Base-by-base conservation (phyloP, 2,329 filamentous ascomycete species). In the Alternaria brassicicola region DNA sequence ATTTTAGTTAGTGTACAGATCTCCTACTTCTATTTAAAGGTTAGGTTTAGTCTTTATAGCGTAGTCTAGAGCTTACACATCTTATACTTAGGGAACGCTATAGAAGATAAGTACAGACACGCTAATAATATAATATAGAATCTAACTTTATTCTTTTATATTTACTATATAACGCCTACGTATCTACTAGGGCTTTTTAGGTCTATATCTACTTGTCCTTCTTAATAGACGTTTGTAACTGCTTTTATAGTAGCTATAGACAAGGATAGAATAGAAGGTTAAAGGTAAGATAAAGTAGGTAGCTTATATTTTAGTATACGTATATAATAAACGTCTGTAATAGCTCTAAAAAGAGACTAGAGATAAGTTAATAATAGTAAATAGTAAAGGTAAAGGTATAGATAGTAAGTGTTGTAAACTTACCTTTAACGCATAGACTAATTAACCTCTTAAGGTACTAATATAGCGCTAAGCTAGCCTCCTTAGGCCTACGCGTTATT, bases 81-180 rank as follows among this genome's bases (percentile, higher is more conserved):
- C 38, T 41, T 15, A 15, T 15, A 41, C 38, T 41, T 15, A 15
- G 13, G 19, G 19, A 15, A 41, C 38, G 38, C 38, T 15, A 25
- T 52, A 52, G 36, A 52, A 52, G 19, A 52, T 52, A 21, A 52
- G 48, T 42, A 35, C 48, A 8, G 48, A 52, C 19, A 52, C 48
- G 13, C 48, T 35, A 52, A 52, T 35, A 52, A 52, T 12, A 30
- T 35, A 52, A 41, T 19, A 52, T 52, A 35, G 36, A 41, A 42
- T 52, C 36, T 19, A 21, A 21, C 35, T 52, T 26, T 26, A 7
- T 26, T 26, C 25, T 52, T 43, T 25, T 36, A 28, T 52, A 36
- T 33, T 36, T 36, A 13, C 49, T 36, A 33, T 36, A 52, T 19
- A 36, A 52, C 13, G 49, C 49, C 26, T 43, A 23, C 49, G 12